Evolutionary conservation across 2,329 filamentous ascomycete genomes (phyloP).

Genomic region (Phyllosticta citriasiana): DNA sequence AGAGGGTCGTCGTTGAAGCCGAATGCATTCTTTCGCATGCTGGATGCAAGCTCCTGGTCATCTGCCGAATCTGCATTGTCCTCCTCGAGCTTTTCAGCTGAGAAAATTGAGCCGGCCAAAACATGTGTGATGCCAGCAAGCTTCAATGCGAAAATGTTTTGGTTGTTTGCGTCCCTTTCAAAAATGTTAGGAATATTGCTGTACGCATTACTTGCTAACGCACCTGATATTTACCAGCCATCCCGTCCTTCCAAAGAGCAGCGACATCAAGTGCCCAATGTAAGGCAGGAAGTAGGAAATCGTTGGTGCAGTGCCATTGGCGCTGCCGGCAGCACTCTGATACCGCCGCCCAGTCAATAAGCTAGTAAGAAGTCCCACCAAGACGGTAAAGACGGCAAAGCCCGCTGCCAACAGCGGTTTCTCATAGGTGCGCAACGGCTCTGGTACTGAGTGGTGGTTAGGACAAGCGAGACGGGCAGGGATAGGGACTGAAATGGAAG

Average conservation of each 20-base stretch:
- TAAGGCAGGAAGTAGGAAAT: background rate
- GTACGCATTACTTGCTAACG: background rate
- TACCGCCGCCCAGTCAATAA: background rate
- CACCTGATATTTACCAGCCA: background rate
- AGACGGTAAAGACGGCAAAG: constrained; percentile 18
- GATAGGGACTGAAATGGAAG: constrained; percentile 31
- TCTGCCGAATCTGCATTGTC: constrained; percentile 13
- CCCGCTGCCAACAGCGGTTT: constrained; percentile 16
- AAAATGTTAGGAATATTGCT: background rate
- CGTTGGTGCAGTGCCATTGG: background rate
- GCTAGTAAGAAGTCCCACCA: constrained; percentile 11
- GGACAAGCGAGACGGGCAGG: constrained; percentile 30
- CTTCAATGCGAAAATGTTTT: background rate
- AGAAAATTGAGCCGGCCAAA: background rate
- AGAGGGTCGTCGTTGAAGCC: constrained; percentile 14
- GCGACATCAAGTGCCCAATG: background rate
- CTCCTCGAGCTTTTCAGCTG: background rate
- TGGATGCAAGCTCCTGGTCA: constrained; percentile 9
- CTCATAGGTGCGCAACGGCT: constrained; percentile 36
- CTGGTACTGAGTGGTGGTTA: constrained; percentile 37
- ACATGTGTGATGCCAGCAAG: background rate
- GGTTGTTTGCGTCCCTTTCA: background rate
- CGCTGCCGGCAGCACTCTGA: background rate
- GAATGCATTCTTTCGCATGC: constrained; percentile 2
- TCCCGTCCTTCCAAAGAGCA: background rate